These are phyloP conservation scores for Fusarium odoratissimum DNA, from an alignment of 2,329 filamentous ascomycete genomes.

Conservation along the genomic window DNA sequence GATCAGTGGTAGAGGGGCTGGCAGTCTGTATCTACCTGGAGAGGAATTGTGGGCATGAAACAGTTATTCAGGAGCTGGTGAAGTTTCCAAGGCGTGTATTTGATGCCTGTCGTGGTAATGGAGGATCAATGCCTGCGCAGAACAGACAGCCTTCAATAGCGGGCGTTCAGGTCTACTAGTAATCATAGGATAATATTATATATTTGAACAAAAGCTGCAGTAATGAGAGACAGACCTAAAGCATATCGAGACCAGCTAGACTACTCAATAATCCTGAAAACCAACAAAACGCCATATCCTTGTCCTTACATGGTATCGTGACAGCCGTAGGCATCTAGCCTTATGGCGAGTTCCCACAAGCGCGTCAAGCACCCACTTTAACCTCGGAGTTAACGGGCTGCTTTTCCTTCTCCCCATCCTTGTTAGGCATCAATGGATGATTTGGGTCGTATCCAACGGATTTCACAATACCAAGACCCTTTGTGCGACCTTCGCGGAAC, in stretches of 20 bases:
- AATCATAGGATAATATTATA: background rate
- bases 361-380: constrained; percentile 39
- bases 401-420: constrained; percentile 34
- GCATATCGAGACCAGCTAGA: background rate
- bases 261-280: constrained; percentile 5
- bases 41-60: constrained; percentile 18
- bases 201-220: constrained; percentile 4
- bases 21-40: constrained; percentile 59
- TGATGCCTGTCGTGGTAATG: constrained; percentile 1
- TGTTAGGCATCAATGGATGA: constrained; percentile 54
- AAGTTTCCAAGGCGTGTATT: constrained; percentile 34
- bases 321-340: constrained; percentile 2
- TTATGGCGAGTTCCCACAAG: background rate
- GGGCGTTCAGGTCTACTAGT: background rate
- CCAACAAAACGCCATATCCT: constrained; percentile 24
- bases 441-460: constrained; percentile 84
- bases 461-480: constrained; percentile 95
- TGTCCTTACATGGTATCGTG: constrained; percentile 26
- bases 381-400: constrained; percentile 37
- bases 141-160: background rate
- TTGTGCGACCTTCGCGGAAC: constrained; percentile 94
- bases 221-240: constrained; percentile 26
- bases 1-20: constrained; percentile 60
- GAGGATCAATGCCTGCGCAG: background rate
- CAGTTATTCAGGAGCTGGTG: constrained; percentile 30